Conservation (phyloP, 2,329 filamentous ascomycete species). For the Aureobasidium uvarum region DNA sequence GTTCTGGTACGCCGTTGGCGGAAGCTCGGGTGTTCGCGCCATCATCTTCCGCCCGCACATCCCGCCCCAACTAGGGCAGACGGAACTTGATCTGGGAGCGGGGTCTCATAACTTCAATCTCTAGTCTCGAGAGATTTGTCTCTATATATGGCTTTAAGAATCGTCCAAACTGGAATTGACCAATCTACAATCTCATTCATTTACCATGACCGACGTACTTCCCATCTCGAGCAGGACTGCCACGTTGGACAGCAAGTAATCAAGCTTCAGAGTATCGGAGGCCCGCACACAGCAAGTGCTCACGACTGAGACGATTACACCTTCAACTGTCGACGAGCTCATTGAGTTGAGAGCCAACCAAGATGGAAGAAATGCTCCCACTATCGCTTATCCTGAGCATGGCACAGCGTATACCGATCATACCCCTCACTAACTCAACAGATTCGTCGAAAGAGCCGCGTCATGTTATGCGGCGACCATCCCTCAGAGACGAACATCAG, state of each 20-base stretch:
- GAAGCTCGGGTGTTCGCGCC: neutral
- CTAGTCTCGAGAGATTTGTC: neutral
- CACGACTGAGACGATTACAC: neutral
- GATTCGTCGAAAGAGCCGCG: conserved; percentile 30
- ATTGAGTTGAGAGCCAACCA: neutral
- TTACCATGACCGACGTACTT: neutral
- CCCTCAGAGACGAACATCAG: conserved; percentile 28
- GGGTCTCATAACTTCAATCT: neutral
- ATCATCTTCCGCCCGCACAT: neutral
- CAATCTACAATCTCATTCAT: neutral
- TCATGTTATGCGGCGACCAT: conserved; percentile 29
- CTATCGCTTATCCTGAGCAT: conserved; percentile 31
- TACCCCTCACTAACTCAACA: conserved; percentile 30
- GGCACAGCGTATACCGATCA: conserved; percentile 32
- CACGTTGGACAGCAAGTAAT: neutral
- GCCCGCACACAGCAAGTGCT: neutral
- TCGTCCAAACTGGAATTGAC: neutral
- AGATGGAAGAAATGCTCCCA: conserved; percentile 24
- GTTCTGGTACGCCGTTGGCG: neutral
- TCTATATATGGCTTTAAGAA: neutral
- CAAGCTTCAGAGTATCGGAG: neutral
- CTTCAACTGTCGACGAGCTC: conserved; percentile 5
- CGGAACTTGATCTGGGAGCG: neutral
- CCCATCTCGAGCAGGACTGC: neutral
- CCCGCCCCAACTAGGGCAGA: neutral